Base-by-base conservation (phyloP, 306 rosid genomes). In the Gastrolobium bilobum region DNA sequence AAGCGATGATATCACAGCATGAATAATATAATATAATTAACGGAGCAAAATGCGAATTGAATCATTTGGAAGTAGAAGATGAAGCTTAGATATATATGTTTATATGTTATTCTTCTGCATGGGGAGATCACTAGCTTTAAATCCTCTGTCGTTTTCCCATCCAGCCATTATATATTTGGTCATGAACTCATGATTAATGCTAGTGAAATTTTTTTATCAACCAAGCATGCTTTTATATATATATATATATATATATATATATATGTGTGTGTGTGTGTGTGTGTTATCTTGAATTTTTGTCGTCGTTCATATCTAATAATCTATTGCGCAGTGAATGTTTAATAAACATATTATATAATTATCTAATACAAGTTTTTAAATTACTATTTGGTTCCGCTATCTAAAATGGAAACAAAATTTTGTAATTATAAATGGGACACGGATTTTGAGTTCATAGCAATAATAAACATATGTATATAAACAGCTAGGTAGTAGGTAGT, bases 71-170 rank as follows among this genome's bases (percentile, higher is more conserved):
- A 11, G 44, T 57, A 50, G 63, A 69, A 59, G 44, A 43, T 60
- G 15, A 15, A 3, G 64, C 14, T 79, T 37, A 35, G 51, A 56
- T 71, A 57, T 67, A 66, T 42, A 3, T 54, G 68, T 38, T 69
- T 67, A 66, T 42, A 3, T 54, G 68, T 38, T 69, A 59, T 69
- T 79, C 10, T 70, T 70, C 8, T 70, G 78, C 83, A 79, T 79
- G 78, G 53, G 7, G 4, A 58, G 3, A 7, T 58, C 70, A 26
- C 70, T 71, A 78, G 5, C 71, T 13, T 76, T 43, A 44, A 79
- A 58, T 37, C 3, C 40, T 68, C 59, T 59, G 83, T 79, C 83
- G 65, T 79, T 79, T 79, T 60, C 65, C 31, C 47, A 60, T 79
- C 48, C 7, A 60, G 57, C 66, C 43, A 60, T 60, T 34, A 46